These are phyloP conservation scores for Phytophthora cajani DNA, from an alignment of 352 stramenopile species.

Conservation along the genomic window DNA sequence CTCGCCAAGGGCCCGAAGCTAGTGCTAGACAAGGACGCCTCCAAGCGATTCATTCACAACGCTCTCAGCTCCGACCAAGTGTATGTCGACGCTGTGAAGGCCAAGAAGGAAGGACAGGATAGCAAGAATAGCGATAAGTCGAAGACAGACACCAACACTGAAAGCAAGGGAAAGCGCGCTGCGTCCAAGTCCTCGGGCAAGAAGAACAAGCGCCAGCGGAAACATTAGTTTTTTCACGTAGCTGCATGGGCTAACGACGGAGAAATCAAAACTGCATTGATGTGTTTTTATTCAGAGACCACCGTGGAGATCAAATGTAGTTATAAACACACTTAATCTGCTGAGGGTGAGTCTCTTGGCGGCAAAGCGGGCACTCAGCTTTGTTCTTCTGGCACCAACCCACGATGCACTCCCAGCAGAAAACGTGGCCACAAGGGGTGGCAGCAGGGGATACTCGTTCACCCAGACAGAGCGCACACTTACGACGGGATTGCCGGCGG, in stretches of 20 bases:
- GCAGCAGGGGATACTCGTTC: constrained; percentile 74
- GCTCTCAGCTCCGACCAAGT: constrained; percentile 88
- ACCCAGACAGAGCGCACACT: constrained; percentile 89
- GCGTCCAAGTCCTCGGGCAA: constrained; percentile 43
- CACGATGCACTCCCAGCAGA: constrained; percentile 95
- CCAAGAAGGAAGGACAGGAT: constrained; percentile 46
- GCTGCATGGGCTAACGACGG: not conserved
- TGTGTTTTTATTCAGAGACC: constrained; percentile 28
- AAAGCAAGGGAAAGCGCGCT: constrained; percentile 36
- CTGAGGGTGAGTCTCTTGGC: constrained; percentile 86
- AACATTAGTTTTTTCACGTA: constrained; percentile 37
- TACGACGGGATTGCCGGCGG: constrained; percentile 45
- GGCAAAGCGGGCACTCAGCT: constrained; percentile 89
- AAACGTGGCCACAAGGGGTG: constrained; percentile 91
- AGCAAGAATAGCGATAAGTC: constrained; percentile 14
- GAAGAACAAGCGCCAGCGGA: constrained; percentile 64
- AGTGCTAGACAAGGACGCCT: constrained; percentile 79
- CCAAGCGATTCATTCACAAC: constrained; percentile 85
- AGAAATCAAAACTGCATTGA: constrained; percentile 38
- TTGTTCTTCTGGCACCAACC: constrained; percentile 94
- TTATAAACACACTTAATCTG: constrained; percentile 94
- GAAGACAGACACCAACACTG: constrained; percentile 48
- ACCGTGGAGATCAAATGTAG: constrained; percentile 64
- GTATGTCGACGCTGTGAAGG: constrained; percentile 73
- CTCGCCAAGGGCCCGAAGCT: constrained; percentile 78